Base-by-base conservation (phyloP, 2,329 filamentous ascomycete species). In the Coleophoma crateriformis region DNA sequence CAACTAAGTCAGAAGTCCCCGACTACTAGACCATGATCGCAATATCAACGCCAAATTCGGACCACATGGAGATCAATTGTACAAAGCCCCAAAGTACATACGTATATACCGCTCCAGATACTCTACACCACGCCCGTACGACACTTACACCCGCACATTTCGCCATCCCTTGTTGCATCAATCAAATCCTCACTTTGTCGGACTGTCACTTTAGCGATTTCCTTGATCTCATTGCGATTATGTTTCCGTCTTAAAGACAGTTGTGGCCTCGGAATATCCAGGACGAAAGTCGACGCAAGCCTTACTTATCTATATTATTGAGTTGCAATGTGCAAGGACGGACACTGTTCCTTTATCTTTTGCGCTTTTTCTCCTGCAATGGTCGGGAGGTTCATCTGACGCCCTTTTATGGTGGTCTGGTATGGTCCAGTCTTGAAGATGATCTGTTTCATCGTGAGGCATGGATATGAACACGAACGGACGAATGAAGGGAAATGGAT, bases 161-260 rank as follows among this genome's bases (percentile, higher is more conserved):
- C 42, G 49, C 43, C 46, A 22, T 19, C 15, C 22, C 7, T 48
- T 40, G 38, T 43, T 17, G 27, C 39, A 46, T 43, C 15, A 22
- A 33, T 45, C 27, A 27, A 27, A 27, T 45, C 33, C 38, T 51
- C 34, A 38, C 40, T 41, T 34, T 47, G n/a, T 53, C 10, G 41
- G 22, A 41, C 50, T 55, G 50, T 56, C 51, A 39, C 38, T 51
- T 58, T 57, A 59, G 57, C 58, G 58, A 56, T 54, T 50, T 51
- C 38, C 45, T 45, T 45, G 45, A 43, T 38, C 19, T 46, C 46
- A 39, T 50, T 47, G 33, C 27, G 27, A 27, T 27, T 27, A 27
- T 27, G 27, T 10, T 7, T 10, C 27, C 27, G 27, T 27, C 27
- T 27, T 27, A 27, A 27, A 27, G 27, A 27, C 27, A 27, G 27